Evolutionary conservation across 805 yeast genomes (phyloP), one percentile per base, ranked within the genome.

Genomic region (Middelhovenomyces tepae): DNA sequence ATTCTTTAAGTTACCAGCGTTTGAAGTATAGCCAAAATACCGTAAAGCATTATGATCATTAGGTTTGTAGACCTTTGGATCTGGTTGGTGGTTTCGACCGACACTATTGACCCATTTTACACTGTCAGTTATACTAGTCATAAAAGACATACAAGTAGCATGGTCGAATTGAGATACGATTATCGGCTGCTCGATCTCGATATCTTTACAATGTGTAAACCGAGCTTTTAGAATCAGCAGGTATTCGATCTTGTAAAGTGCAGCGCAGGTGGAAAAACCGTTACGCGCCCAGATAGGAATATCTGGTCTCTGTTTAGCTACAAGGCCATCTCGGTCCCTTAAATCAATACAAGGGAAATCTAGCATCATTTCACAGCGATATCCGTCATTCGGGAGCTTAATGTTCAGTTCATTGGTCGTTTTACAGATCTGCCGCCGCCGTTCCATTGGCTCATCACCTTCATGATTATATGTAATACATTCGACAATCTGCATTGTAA

Each of bases 101-200:
- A 28, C 22, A 18, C 30, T 16, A n/a, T 35, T 35, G 3, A 56
- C 55, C n/a, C 44, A 39, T 22, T 52, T 51, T 10, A 58, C 63
- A 3, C 53, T 41, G 21, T 52, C 57, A 13, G 46, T 40, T 3
- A 57, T 47, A 35, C 48, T 46, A 34, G 44, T 43, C 60, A 55
- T 55, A 31, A 54, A 56, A 8, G 49, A 43, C 36, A 44, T 36
- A 35, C 65, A 54, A 13, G 56, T 44, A 4, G 50, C 46, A 23
- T 52, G 57, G 37, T 53, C 62, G 36, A 61, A 62, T 23, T 61
- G 60, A 4, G 60, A 46, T 10, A 61, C 45, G 0, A 56, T 48
- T 20, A 61, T 44, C 4, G 53, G 48, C 31, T 51, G 55, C 34
- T 46, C 51, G 8, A 52, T 36, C 37, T 55, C 62, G 18, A 60